Base-by-base conservation (phyloP, 495 filamentous ascomycete species). In the Lophium mytilinum region DNA sequence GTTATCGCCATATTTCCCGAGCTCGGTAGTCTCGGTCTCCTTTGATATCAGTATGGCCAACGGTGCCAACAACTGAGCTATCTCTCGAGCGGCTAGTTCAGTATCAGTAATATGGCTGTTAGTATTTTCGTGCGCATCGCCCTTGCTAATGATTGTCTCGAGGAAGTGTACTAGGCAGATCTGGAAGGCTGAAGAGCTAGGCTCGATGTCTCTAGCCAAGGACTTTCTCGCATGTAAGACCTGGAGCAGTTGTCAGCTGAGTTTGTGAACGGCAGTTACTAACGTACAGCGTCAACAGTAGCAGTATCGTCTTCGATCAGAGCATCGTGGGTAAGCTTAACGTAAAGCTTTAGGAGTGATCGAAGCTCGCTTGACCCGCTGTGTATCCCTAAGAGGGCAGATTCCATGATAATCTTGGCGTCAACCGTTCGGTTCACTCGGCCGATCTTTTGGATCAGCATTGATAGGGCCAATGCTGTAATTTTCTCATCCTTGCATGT, bases 371-470 rank as follows among this genome's bases (percentile, higher is more conserved):
- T 71, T 53, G 80, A 77, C 24, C 84, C 87, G 52, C 86, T 88
- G 63, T 76, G 83, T 9, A 88, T 69, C 19, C 88, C 87, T n/a
- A 98, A 72, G 5, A 76, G 69, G 35, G 90, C 89, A 21, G 88
- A 81, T 37, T 94, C 91, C 18, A 78, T 82, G 45, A 97, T 83
- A 47, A 97, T 92, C 52, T 83, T 83, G 11, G 85, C 79, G 73
- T 96, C 90, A 8, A 95, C 83, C 1, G 78, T 69, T 56, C 78
- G 72, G 65, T 79, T 91, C 37, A 96, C 77, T 65, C 90, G 92
- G 9, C 85, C 84, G 60, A 96, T 81, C 68, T 97, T 94, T 64
- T 97, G 93, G 8, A 95, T 72, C 15, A 98, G 79, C 87, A 97
- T 96, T 4, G 90, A 92, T 64, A 95, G 87, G n/a, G 90, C 90